These are phyloP conservation scores for Westerdykella sp. DNA, from an alignment of 2,329 filamentous ascomycete genomes.

Conservation along the genomic window DNA sequence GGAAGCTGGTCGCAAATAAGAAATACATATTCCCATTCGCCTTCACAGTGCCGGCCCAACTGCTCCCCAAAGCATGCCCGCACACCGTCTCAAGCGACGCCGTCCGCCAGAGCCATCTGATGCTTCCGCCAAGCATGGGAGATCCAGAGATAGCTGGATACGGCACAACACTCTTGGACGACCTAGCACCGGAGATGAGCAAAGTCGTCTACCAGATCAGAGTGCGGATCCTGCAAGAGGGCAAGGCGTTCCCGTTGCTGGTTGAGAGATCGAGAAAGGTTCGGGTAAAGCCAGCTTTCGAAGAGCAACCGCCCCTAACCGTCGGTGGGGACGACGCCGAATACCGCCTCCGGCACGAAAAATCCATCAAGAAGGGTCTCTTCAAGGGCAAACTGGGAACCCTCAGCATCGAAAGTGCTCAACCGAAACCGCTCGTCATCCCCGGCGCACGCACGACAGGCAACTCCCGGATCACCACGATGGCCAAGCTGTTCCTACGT, in stretches of 20 bases:
- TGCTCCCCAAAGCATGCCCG: slow-evolving; percentile 55
- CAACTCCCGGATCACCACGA: slow-evolving; percentile 45
- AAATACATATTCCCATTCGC: slow-evolving; percentile 57
- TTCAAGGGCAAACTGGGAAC: slow-evolving; percentile 55
- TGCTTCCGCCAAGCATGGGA: slow-evolving; percentile 57
- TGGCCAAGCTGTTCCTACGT: slow-evolving; percentile 51
- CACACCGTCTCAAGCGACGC: slow-evolving; percentile 48
- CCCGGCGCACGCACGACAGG: slow-evolving; percentile 36
- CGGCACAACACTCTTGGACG: slow-evolving; percentile 50
- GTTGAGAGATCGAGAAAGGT: slow-evolving; percentile 50
- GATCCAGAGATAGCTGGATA: slow-evolving; percentile 50
- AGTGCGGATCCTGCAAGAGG: slow-evolving; percentile 39
- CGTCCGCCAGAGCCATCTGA: slow-evolving; percentile 51
- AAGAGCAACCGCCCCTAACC: slow-evolving; percentile 56
- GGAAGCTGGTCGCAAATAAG: slow-evolving; percentile 49
- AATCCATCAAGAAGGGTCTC: slow-evolving; percentile 54
- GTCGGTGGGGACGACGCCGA: slow-evolving; percentile 42
- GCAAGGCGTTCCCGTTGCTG: slow-evolving; percentile 40
- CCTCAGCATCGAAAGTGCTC: slow-evolving; percentile 51
- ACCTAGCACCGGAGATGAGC: slow-evolving; percentile 58
- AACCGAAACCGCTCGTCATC: slow-evolving; percentile 53
- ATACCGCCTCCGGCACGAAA: slow-evolving; percentile 53
- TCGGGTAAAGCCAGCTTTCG: slow-evolving; percentile 53
- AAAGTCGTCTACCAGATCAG: slow-evolving; percentile 54
- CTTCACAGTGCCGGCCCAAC: slow-evolving; percentile 56